Conservation (phyloP, 441 rosid genomes). For the Kokia cookei region DNA sequence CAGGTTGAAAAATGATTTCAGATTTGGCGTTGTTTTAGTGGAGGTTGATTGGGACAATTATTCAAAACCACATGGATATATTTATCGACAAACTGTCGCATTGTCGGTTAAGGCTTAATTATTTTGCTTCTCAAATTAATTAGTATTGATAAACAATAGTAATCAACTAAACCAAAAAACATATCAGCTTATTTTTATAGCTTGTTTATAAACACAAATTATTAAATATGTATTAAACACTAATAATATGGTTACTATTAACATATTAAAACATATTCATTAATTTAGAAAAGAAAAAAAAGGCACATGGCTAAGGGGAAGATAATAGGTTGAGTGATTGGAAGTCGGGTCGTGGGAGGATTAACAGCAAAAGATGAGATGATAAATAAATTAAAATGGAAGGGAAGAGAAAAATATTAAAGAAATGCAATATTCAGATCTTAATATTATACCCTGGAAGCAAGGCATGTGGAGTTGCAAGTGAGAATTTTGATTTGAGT, state of each 20-base stretch:
- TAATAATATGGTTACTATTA: no score
- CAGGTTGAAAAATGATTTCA: not conserved
- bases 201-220: no score
- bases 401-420: not conserved
- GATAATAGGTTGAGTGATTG: not conserved
- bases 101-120: not conserved
- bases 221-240: no score
- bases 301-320: not conserved
- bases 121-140: not conserved
- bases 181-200: no score
- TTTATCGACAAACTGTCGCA: not conserved
- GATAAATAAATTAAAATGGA: not conserved
- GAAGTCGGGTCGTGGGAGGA: not conserved
- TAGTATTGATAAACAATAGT: not conserved
- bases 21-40: constrained; percentile 16
- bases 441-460: constrained; percentile 8
- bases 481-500: not conserved
- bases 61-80: constrained; percentile 23
- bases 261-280: no score
- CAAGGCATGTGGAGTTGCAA: constrained; percentile 24
- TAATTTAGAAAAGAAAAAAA: not conserved
- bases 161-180: no score
- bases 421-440: constrained; percentile 10
- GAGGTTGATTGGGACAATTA: constrained; percentile 17
- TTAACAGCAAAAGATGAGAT: constrained; percentile 10